Conservation (phyloP, 73 alveolate genomes). For the Tetrahymena borealis region DNA sequence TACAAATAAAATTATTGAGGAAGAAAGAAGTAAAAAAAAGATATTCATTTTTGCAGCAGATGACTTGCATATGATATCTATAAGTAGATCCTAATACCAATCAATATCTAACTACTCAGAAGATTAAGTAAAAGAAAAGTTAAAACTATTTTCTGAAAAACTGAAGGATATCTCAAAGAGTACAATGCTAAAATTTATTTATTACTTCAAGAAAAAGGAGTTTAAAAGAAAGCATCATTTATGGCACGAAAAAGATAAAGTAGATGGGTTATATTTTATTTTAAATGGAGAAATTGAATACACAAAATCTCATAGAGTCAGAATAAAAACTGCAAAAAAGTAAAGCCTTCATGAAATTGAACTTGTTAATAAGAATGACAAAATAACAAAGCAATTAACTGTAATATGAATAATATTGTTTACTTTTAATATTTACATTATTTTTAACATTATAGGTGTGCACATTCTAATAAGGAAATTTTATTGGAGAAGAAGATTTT, state of each 20-base stretch:
- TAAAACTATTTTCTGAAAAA: not conserved
- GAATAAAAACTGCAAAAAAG: not conserved
- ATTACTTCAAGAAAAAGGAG: not conserved
- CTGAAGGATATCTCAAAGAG: not conserved
- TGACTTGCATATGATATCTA: not conserved
- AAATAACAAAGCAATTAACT: not conserved
- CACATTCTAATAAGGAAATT: not conserved
- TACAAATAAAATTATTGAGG: not conserved
- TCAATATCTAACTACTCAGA: not conserved
- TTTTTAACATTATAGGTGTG: not conserved
- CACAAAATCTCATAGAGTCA: not conserved
- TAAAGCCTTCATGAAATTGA: not conserved
- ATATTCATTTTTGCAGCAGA: not conserved
- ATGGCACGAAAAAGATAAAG: not conserved
- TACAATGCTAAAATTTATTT: not conserved
- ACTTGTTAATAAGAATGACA: not conserved
- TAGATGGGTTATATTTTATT: not conserved
- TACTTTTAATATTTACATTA: not conserved
- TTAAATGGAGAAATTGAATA: not conserved
- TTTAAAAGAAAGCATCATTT: not conserved
- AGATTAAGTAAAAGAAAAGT: not conserved
- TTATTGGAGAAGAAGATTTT: not conserved
- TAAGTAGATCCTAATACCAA: not conserved
- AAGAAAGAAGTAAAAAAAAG: not conserved
- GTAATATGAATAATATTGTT: not conserved